Evolutionary conservation across 202 grass and related monocot species (phyloP), one percentile per base, ranked within the genome.

Genomic region (Brachypodium distachyon): DNA sequence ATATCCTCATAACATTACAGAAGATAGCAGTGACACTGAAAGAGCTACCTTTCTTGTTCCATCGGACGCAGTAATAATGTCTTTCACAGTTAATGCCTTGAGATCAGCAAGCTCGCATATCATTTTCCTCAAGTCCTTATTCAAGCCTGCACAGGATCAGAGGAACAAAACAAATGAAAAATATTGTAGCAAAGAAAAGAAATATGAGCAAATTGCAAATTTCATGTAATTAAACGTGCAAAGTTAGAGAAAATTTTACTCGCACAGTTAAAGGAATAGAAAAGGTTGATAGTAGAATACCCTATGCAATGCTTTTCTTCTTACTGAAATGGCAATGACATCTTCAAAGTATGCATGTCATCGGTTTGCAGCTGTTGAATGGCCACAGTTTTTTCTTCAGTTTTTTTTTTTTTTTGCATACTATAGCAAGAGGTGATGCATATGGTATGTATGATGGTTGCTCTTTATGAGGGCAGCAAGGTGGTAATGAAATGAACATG

Each of bases 91-190:
- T 84, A 97, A 91, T 74, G 95, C 84, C 79, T 88, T 92, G 3
- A 97, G 84, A 80, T 76, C 41, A 90, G 88, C 89, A 86, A 78
- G 77, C 71, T 86, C 87, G 6, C 37, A 49, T 81, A 97, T 66
- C 95, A 97, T 94, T 71, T 90, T 92, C 49, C 82, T 94, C 26
- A 97, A 92, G 73, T 94, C 91, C 83, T 97, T 97, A 64, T 94
- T 97, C 77, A 97, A 88, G 79, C 95, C 91, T 94, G 76, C 44
- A 48, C 0, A 22, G 12, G 3, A 62, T 75, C 36, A 39, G 8
- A 46, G 16, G 42, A 85, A 51, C 17, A 25, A 41, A 60, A 9
- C 23, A 75, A 36, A 10, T 33, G 32, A 40, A 46, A 61, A 38
- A 65, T 7, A 64, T 4, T 64, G 23, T 13, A 62, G 12, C 13